Percentiles rank a stretch among this genome's conserved stretches.
Evolutionary conservation across 83 land plant species (phyloP).

Genomic region (Thuja plicata): DNA sequence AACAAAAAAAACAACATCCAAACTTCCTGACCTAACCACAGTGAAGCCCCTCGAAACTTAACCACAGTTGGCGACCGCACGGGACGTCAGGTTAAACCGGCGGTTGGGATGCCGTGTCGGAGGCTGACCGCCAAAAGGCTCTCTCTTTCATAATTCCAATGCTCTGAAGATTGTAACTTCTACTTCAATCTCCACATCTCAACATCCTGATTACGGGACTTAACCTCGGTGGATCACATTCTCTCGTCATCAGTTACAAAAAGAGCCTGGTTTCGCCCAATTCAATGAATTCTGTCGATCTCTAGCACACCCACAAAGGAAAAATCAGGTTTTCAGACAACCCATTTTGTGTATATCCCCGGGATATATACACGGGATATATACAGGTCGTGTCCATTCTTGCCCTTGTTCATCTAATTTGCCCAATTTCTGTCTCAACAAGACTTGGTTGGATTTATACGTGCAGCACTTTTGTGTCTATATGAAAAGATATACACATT

Average conservation of each 20-base stretch:
- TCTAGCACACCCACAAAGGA: neutral
- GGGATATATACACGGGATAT: neutral
- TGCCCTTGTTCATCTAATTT: neutral
- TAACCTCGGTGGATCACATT: neutral
- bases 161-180: neutral
- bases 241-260: neutral
- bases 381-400: neutral
- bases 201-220: neutral
- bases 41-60: neutral
- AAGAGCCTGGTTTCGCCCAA: neutral
- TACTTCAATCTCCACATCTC: neutral
- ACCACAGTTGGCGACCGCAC: slow-evolving; percentile 13
- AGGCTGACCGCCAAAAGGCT: slow-evolving; percentile 18
- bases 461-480: neutral
- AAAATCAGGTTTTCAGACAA: neutral
- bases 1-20: neutral
- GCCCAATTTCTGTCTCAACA: neutral
- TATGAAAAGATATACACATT: neutral
- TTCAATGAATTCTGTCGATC: neutral
- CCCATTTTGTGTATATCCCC: neutral
- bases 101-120: slow-evolving; percentile 23
- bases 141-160: neutral
- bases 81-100: slow-evolving; percentile 19
- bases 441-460: neutral
- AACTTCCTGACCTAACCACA: neutral